Evolutionary conservation across 352 stramenopile species (phyloP).

Genomic region (Phytophthora aleatoria): DNA sequence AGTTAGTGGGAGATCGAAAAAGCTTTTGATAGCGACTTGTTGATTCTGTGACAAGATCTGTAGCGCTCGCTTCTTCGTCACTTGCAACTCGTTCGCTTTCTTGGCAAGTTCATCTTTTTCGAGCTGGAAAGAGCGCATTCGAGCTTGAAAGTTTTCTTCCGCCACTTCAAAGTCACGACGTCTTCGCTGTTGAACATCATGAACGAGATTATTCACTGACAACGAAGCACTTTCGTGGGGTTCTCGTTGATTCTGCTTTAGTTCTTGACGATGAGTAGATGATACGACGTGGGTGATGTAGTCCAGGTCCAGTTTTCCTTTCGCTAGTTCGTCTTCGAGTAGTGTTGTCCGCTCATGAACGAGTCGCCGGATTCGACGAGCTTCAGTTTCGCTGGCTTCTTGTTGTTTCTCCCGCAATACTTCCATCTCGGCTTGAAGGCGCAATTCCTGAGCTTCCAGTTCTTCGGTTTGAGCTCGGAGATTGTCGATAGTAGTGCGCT

Average conservation of each 20-base stretch:
- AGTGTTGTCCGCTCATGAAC: slow-evolving; percentile 51
- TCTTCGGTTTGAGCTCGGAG: slow-evolving; percentile 32
- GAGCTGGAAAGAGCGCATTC: slow-evolving; percentile 44
- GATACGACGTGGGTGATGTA: slow-evolving; percentile 51
- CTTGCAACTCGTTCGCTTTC: slow-evolving; percentile 40
- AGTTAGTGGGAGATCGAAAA: slow-evolving; percentile 33
- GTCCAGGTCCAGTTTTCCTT: slow-evolving; percentile 50
- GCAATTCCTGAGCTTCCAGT: slow-evolving; percentile 45
- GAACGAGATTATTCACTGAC: slow-evolving; percentile 35
- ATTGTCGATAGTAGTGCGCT: slow-evolving; percentile 21
- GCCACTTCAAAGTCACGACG: slow-evolving; percentile 40
- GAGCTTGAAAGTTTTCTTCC: slow-evolving; percentile 35
- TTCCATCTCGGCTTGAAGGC: slow-evolving; percentile 51
- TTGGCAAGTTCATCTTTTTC: slow-evolving; percentile 42
- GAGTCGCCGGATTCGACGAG: slow-evolving; percentile 42
- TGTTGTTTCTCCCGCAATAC: slow-evolving; percentile 52
- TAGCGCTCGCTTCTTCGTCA: slow-evolving; percentile 51
- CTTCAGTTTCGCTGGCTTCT: slow-evolving; percentile 42
- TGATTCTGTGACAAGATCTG: slow-evolving; percentile 68
- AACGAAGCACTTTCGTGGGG: background rate
- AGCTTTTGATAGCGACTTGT: slow-evolving; percentile 52
- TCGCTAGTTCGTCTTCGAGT: slow-evolving; percentile 52
- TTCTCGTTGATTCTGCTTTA: slow-evolving; percentile 16
- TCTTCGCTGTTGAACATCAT: slow-evolving; percentile 42
- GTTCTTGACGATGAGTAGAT: slow-evolving; percentile 11